Base-by-base conservation (phyloP, 2,329 filamentous ascomycete genomes). In the Thermothelomyces thermophilus region DNA sequence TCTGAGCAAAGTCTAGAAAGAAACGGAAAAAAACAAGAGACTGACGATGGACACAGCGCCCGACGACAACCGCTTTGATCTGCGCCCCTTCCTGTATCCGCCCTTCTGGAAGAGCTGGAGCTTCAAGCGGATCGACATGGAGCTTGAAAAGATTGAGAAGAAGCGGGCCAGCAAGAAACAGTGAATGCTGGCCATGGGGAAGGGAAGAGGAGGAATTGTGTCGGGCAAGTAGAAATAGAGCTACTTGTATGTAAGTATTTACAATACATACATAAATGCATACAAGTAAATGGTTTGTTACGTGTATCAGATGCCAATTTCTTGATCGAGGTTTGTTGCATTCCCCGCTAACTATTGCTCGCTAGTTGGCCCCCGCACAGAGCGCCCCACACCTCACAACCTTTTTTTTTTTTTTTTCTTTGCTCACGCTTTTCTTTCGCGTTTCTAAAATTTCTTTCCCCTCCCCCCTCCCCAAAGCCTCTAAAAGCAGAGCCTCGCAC, bases 1-100 rank as follows among this genome's bases (percentile, higher is more conserved):
- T 5, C 10, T 28, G 3, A 5, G 2, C 5, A 36, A n/a, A n/a
- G n/a, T n/a, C n/a, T n/a, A n/a, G 13, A 1, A n/a, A 8, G 22
- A 44, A 13, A 8, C 30, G 17, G 2, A 2, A 7, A n/a, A 3
- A 6, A 33, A 16, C n/a, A n/a, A n/a, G n/a, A n/a, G n/a, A n/a
- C 36, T 46, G 22, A 45, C 35, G 28, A 44, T 3, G 2, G 14
- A 17, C 16, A 5, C 49, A 68, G 64, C 24, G 20, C 69, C 70
- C 2, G 70, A 73, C 45, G 70, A 73, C 59, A 69, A 73, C 54
- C 60, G 70, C 17, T 70, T 66, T 22, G 70, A 70, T 42, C 59
- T 68, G 14, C 63, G 68, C 5, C 68, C 67, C 3, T 70, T 70
- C 57, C 50, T 70, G 41, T 68, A 69, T 43, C 66, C 66, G 2